A percentile compares a stretch with the other conserved stretches of the same genome.
These are phyloP conservation scores for Iberis pinnata DNA, from an alignment of 345 rosid species.

Conservation along the genomic window DNA sequence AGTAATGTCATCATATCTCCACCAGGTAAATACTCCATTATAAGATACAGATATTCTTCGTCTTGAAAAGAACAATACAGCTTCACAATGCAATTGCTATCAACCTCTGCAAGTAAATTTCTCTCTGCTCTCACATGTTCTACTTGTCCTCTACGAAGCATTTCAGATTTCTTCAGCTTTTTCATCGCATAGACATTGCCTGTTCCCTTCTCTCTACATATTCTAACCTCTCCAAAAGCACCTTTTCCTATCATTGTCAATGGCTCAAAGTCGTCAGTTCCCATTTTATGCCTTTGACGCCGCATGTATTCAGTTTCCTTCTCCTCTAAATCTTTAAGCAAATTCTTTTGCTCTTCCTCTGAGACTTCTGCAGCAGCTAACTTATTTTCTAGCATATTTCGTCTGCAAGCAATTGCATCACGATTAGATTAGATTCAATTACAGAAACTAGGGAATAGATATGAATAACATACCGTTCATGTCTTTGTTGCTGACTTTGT, in stretches of 20 bases:
- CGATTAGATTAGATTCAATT: no score
- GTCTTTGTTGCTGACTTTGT: constrained; percentile 75
- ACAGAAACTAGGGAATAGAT: constrained; percentile 12
- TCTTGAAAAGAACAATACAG: constrained; percentile 96
- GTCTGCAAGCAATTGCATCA: constrained; percentile 44
- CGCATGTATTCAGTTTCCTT: constrained; percentile 98
- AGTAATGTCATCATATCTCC: constrained; percentile 99
- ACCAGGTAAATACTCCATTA: constrained; percentile 98
- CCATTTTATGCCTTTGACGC: constrained; percentile 95
- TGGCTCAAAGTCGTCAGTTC: constrained; percentile 96
- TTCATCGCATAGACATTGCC: constrained; percentile 92
- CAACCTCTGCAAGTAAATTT: constrained; percentile 97
- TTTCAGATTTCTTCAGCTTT: constrained; percentile 92
- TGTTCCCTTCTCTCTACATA: constrained; percentile 80
- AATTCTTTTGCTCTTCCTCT: constrained; percentile 86
- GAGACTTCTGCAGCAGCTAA: constrained; percentile 96
- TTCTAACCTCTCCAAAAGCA: constrained; percentile 97
- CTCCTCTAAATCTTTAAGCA: constrained; percentile 79
- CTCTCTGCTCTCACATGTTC: constrained; percentile 99
- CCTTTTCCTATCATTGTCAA: constrained; percentile 99
- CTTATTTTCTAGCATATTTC: constrained; percentile 81
- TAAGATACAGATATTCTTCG: constrained; percentile 82
- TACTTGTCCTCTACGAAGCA: constrained; percentile 99
- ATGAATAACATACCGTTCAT: constrained; percentile 63
- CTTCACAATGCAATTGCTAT: constrained; percentile 91